Evolutionary conservation across 441 rosid genomes (phyloP).

Genomic region (Isatis lusitanica): DNA sequence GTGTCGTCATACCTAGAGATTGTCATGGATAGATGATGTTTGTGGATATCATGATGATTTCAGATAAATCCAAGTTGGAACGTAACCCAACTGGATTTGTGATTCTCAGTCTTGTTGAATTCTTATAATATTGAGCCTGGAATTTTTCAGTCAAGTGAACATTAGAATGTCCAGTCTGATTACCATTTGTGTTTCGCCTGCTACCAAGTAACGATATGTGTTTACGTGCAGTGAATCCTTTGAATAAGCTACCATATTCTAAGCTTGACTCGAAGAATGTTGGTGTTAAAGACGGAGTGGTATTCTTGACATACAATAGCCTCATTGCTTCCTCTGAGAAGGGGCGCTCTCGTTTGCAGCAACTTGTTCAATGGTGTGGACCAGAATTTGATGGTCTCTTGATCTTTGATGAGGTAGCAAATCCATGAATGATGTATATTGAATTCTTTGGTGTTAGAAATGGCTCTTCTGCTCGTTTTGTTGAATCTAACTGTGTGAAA

Average conservation of each 20-base stretch:
- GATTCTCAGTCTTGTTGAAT: background rate
- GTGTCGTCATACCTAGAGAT: constrained; percentile 16
- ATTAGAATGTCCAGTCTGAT: constrained; percentile 8
- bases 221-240: constrained; percentile 79
- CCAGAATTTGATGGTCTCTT: constrained; percentile 85
- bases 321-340: constrained; percentile 99
- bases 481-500: constrained; percentile 2
- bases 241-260: constrained; percentile 95
- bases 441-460: background rate
- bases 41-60: background rate
- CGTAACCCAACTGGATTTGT: background rate
- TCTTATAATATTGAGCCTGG: background rate
- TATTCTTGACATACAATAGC: constrained; percentile 94
- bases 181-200: constrained; percentile 17
- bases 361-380: constrained; percentile 99
- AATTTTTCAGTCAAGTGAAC: constrained; percentile 20
- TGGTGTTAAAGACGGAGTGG: constrained; percentile 88
- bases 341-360: constrained; percentile 97
- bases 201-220: constrained; percentile 8
- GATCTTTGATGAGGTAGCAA: constrained; percentile 86
- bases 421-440: constrained; percentile 28
- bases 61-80: background rate
- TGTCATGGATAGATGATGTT: constrained; percentile 24
- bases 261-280: constrained; percentile 96
- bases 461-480: background rate